Evolutionary conservation across 2,329 filamentous ascomycete species (phyloP).

Genomic region (Onygena corvina): DNA sequence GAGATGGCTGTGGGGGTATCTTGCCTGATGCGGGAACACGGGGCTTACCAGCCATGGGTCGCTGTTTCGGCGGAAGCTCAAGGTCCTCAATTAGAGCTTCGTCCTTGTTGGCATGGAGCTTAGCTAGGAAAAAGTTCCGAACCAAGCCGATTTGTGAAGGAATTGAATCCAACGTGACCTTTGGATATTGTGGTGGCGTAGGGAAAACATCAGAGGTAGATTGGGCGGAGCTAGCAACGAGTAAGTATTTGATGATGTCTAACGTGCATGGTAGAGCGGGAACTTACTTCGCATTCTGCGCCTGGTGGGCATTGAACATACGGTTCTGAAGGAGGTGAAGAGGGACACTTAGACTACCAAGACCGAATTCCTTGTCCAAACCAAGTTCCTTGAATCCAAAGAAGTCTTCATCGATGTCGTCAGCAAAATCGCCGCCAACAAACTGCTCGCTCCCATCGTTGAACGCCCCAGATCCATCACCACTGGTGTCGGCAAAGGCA

Average conservation of each 20-base stretch:
- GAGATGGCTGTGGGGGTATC: conserved; percentile 26
- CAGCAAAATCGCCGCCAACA: conserved; percentile 89
- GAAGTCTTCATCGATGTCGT: conserved; percentile 96
- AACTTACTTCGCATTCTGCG: conserved; percentile 52
- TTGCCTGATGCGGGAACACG: conserved; percentile 38
- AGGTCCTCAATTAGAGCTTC: conserved; percentile 85
- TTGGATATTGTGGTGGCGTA: conserved; percentile 58
- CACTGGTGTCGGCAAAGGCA: conserved; percentile 65
- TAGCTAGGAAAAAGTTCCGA: conserved; percentile 81
- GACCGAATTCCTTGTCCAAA: conserved; percentile 78
- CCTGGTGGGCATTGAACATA: conserved; percentile 72
- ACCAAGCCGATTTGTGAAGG: conserved; percentile 73
- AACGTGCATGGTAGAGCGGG: conserved; percentile 4
- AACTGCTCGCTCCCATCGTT: conserved; percentile 97
- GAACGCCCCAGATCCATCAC: conserved; percentile 81
- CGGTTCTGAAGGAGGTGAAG: conserved; percentile 86
- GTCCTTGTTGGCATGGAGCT: conserved; percentile 71
- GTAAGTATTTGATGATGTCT: conserved; percentile 9
- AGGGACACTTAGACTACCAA: conserved; percentile 79
- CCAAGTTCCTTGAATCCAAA: conserved; percentile 96
- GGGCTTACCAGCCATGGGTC: conserved; percentile 37
- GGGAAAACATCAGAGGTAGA: conserved; percentile 47
- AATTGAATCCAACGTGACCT: conserved; percentile 68
- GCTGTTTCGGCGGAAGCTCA: conserved; percentile 84
- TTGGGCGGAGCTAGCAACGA: conserved; percentile 27